Evolutionary conservation across 768 basidiomycete species (phyloP).

Genomic region (Lentinus tigrinus): DNA sequence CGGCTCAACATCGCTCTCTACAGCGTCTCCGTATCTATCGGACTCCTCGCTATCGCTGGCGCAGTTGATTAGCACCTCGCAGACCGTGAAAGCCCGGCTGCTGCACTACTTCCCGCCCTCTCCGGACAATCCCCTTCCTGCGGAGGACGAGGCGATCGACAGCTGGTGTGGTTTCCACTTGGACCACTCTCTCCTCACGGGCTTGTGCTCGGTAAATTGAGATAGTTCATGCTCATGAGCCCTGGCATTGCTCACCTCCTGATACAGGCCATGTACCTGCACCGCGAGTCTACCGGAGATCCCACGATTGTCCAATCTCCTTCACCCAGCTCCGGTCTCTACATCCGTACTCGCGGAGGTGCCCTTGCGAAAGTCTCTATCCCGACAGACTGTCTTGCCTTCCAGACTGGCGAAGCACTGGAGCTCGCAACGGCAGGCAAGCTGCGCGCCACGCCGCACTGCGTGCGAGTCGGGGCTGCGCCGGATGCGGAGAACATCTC

Average conservation of each 20-base stretch:
- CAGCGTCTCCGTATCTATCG: conserved; percentile 64
- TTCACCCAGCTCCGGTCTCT: conserved; percentile 78
- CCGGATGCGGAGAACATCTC: conserved; percentile 49
- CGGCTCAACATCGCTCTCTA: neutral
- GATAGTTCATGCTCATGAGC: neutral
- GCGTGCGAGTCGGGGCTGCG: conserved; percentile 71
- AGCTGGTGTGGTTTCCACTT: conserved; percentile 96
- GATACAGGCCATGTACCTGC: conserved; percentile 79
- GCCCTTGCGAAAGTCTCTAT: conserved; percentile 82
- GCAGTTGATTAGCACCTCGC: conserved; percentile 68
- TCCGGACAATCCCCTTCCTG: conserved; percentile 33
- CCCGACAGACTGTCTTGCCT: conserved; percentile 82
- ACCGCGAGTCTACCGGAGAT: conserved; percentile 38
- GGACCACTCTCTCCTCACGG: conserved; percentile 89
- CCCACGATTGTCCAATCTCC: conserved; percentile 61
- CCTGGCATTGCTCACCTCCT: neutral
- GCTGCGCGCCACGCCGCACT: conserved; percentile 92
- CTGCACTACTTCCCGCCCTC: conserved; percentile 93
- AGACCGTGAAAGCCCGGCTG: conserved; percentile 87
- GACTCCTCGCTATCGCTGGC: conserved; percentile 70
- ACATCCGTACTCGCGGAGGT: conserved; percentile 84
- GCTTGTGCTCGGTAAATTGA: conserved; percentile 72
- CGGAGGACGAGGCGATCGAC: conserved; percentile 69
- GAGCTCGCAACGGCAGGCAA: conserved; percentile 81
- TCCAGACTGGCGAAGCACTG: conserved; percentile 96